Base-by-base conservation (phyloP, 2,329 filamentous ascomycete genomes). In the Periconia sp. region DNA sequence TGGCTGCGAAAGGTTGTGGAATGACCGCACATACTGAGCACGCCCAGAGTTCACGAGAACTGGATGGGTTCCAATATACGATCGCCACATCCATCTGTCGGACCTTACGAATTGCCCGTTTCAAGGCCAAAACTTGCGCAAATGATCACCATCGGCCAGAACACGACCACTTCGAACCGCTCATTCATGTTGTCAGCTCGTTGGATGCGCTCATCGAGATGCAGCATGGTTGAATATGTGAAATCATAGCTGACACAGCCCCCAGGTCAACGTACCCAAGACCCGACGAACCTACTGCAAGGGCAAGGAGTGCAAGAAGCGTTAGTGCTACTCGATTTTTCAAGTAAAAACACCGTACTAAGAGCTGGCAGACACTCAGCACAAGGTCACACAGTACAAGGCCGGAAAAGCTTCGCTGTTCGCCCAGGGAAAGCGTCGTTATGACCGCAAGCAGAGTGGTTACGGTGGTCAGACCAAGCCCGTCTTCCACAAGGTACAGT, bases 401-500 rank as follows among this genome's bases (percentile, higher is more conserved):
- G 90, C 91, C 77, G 91, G 91, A 81, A 96, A 96, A 87, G 92
- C 92, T 77, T 96, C 92, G 76, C 85, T 93, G 68, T 95, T 92
- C 85, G 92, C 92, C 68, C 93, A 99, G 87, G 93, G 93, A 87
- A 99, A 97, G 90, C 91, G 93, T 82, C 92, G 93, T 89, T 97
- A 97, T 85, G 70, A 72, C 57, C 69, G 70, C 63, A 97, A 97
- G 86, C 93, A 97, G 85, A 91, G 89, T 79, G 93, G 93, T 90
- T 97, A 97, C 79, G 94, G 94, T 91, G 94, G 94, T 92, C 94
- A 99, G 85, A 99, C 94, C 76, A 99, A 99, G 85, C 94, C 95
- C 73, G 92, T 99, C 77, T 99, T 97, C 90, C 94, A 97, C 91
- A 99, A 72, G 66, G 65, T 70, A 65, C 47, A 59, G 35, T 53